Percentiles rank a stretch among this genome's conserved stretches.
phyloP scores from a whole-genome alignment of 2,329 filamentous ascomycete genomes.

The Didymella arachidicola region DNA sequence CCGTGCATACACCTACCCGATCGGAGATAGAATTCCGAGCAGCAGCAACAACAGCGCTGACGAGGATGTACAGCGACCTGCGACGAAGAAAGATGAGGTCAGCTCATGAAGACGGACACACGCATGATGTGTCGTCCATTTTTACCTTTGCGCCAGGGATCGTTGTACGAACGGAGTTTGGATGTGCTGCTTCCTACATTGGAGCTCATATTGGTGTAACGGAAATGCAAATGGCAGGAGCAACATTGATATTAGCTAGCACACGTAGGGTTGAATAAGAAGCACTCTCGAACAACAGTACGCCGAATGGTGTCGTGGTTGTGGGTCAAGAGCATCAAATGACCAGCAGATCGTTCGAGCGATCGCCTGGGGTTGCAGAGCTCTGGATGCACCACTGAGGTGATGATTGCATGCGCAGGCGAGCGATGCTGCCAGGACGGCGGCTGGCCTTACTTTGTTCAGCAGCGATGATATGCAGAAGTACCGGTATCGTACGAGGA shows the following conservation, averaged over 20 bases:
- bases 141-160: conserved; percentile 1
- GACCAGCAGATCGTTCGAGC: conserved; percentile 21
- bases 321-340: conserved; percentile 15
- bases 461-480: conserved; percentile 8
- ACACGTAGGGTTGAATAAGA: conserved; percentile 9
- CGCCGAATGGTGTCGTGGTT: background rate
- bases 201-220: conserved; percentile 10
- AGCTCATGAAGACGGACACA: conserved; percentile 2
- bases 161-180: background rate
- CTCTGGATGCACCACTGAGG: conserved; percentile 10
- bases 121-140: conserved; percentile 6
- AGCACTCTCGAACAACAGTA: conserved; percentile 3
- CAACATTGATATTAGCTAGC: conserved; percentile 7
- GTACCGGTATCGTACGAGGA: conserved; percentile 14
- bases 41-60: background rate
- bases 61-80: background rate
- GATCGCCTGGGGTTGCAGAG: conserved; percentile 5
- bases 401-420: conserved; percentile 9
- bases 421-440: background rate
- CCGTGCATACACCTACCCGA: conserved; percentile 1
- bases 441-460: background rate
- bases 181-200: conserved; percentile 1
- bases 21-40: background rate
- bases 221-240: background rate
- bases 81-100: background rate